Evolutionary conservation across 108 stramenopile species (phyloP).

Genomic region (Ochromonas danica): DNA sequence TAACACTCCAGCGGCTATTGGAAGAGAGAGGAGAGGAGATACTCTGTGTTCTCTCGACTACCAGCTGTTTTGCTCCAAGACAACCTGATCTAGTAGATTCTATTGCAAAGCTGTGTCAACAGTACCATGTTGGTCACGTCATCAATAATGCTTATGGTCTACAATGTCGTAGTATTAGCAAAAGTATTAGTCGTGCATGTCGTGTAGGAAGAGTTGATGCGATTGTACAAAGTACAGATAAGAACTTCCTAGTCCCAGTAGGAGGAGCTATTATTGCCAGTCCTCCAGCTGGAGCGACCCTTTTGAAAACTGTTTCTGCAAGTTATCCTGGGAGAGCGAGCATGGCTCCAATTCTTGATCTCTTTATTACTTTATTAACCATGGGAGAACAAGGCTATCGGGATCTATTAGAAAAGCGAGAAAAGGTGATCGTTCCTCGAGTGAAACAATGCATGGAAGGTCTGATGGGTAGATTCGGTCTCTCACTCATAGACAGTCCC

Average conservation of each 20-base stretch:
- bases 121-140: slow-evolving; percentile 71
- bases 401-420: slow-evolving; percentile 52
- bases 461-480: slow-evolving; percentile 49
- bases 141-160: slow-evolving; percentile 99
- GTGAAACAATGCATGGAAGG: no score
- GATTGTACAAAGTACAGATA: slow-evolving; percentile 94
- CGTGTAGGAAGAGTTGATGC: slow-evolving; percentile 82
- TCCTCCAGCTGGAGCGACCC: slow-evolving; percentile 57
- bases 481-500: slow-evolving; percentile 73
- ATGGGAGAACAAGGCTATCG: slow-evolving; percentile 80
- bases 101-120: slow-evolving; percentile 70
- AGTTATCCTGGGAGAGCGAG: slow-evolving; percentile 95
- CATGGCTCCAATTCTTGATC: slow-evolving; percentile 82
- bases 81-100: slow-evolving; percentile 83
- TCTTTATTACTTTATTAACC: slow-evolving; percentile 91
- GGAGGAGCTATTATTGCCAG: slow-evolving; percentile 84
- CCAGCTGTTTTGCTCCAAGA: slow-evolving; percentile 96
- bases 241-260: slow-evolving; percentile 98
- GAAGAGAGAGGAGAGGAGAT: slow-evolving; percentile 55
- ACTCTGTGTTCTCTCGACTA: slow-evolving; percentile 85
- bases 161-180: slow-evolving; percentile 66
- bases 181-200: slow-evolving; percentile 40
- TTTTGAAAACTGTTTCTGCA: slow-evolving; percentile 76
- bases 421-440: slow-evolving; percentile 42
- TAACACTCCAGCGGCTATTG: slow-evolving; percentile 67